Evolutionary conservation across 352 stramenopile genomes (phyloP), one percentile per base, ranked within the genome.

Genomic region (Globisporangium ultimum): DNA sequence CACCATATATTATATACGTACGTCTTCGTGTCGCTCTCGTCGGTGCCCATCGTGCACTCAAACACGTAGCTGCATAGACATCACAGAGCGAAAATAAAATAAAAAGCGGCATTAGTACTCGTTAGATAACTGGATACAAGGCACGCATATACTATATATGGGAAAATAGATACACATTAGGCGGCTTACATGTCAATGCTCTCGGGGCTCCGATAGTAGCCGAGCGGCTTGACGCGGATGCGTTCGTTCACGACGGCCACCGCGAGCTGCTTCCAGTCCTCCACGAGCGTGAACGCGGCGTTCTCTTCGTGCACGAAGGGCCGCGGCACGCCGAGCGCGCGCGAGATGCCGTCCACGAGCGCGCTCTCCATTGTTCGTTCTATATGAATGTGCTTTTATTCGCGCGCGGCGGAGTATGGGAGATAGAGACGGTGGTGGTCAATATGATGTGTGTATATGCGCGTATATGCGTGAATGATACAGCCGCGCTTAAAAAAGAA

Each of bases 131-230:
- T 36, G 24, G 24, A 36, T 36, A 36, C 8, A 36, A 36, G 5
- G 9, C 46, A 47, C 20, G 46, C 38, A 45, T 10, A n/a, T n/a
- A n/a, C n/a, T n/a, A n/a, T n/a, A n/a, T n/a, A 45, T 45, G 15
- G 28, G 40, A 47, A 48, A 20, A 47, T 18, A 13, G 8, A 12
- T n/a, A 9, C 32, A 55, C 21, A 45, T 36, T 38, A 76, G 24
- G 5, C 24, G 24, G 24, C 78, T 60, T 71, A 93, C 84, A 94
- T 89, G 65, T 89, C 79, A 49, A 94, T 68, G 43, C 72, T 86
- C 68, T 94, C 80, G 38, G 79, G 78, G 12, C 80, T 88, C 51
- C 81, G 77, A 63, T 94, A 94, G 60, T 94, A 94, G 17, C 84
- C 84, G 5, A 92, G 60, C 18, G 82, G 80, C 40, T 80, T 74